These are phyloP conservation scores for Sicyos edulis DNA, from an alignment of 306 rosid species.

Conservation along the genomic window DNA sequence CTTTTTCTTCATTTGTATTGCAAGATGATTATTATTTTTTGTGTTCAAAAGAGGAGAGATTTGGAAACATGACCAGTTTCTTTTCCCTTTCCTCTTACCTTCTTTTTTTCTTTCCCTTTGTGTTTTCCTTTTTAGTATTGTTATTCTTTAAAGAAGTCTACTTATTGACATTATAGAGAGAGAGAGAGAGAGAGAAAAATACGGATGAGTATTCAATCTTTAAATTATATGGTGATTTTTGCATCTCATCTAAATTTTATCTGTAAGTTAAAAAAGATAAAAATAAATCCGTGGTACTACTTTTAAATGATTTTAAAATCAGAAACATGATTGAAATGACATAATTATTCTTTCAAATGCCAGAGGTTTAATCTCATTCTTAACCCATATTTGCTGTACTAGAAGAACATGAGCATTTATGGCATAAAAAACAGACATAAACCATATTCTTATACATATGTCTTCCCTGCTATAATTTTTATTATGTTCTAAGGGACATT, in stretches of 20 bases:
- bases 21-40: conserved; percentile 16
- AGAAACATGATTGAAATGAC: background rate
- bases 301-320: background rate
- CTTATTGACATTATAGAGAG: too few relatives aligned
- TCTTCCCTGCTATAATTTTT: too few relatives aligned
- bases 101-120: background rate
- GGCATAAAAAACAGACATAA: too few relatives aligned
- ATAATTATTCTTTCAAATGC: too few relatives aligned
- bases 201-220: background rate
- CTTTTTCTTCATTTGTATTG: conserved; percentile 23
- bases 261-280: background rate
- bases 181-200: background rate
- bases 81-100: background rate
- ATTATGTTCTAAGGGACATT: too few relatives aligned
- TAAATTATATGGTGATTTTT: conserved; percentile 7
- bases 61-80: conserved; percentile 20
- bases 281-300: background rate
- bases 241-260: background rate
- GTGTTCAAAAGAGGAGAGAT: conserved; percentile 25
- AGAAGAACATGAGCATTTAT: too few relatives aligned
- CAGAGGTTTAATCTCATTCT: too few relatives aligned
- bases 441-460: too few relatives aligned
- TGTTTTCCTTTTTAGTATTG: conserved; percentile 19
- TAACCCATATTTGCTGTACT: too few relatives aligned
- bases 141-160: conserved; percentile 7